Evolutionary conservation across 257 asterid species (phyloP).

Genomic region (Penstemon barbatus): DNA sequence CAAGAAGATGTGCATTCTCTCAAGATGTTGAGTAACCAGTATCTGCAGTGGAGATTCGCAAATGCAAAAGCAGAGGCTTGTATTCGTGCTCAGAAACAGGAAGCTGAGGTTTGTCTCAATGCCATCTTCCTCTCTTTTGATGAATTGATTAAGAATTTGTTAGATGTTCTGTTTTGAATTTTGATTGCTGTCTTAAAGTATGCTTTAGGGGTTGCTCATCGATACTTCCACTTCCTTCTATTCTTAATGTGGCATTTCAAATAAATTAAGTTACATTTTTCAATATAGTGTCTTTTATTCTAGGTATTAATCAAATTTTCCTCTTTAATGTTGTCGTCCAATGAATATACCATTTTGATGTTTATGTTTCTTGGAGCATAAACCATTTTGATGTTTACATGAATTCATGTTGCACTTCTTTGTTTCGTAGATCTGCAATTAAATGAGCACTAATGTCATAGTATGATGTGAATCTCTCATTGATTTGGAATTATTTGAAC

Average conservation of each 20-base stretch:
- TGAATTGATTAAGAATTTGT: constrained; percentile 3
- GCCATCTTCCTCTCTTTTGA: neutral
- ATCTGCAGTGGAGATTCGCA: constrained; percentile 63
- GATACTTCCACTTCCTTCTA: neutral
- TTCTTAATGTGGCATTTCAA: neutral
- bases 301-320: neutral
- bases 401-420: neutral
- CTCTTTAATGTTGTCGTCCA: neutral
- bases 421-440: neutral
- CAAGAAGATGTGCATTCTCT: constrained; percentile 69
- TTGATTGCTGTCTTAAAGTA: neutral
- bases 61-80: constrained; percentile 74
- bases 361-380: constrained; percentile 11
- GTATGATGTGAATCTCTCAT: neutral
- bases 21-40: constrained; percentile 58
- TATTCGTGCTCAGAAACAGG: constrained; percentile 45
- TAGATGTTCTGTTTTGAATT: constrained; percentile 4
- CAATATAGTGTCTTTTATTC: neutral
- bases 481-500: neutral
- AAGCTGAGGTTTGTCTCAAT: constrained; percentile 38
- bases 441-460: neutral
- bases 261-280: neutral
- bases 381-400: neutral
- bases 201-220: neutral
- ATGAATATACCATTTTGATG: neutral